Evolutionary conservation across 1,284 basidiomycete genomes (phyloP).

Genomic region (Prillingera fragicola): DNA sequence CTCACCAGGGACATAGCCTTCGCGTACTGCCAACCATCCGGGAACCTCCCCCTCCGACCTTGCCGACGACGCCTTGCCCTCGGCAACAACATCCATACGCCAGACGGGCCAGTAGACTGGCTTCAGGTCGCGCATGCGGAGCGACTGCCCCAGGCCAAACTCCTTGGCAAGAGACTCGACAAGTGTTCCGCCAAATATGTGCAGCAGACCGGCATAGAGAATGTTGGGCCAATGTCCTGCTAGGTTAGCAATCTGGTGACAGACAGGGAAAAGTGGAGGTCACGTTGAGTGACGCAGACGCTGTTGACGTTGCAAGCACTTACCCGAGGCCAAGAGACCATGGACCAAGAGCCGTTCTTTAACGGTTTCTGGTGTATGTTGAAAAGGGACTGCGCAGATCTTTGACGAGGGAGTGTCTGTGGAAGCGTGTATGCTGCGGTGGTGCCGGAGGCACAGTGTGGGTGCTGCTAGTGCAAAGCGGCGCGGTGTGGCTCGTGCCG

Average conservation of each 20-base stretch:
- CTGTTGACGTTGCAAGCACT: too few species aligned
- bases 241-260: neutral
- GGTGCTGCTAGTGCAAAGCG: too few species aligned
- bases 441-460: too few species aligned
- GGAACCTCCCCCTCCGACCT: slow-evolving; percentile 12
- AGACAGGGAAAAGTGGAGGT: neutral
- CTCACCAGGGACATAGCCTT: slow-evolving; percentile 39
- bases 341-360: slow-evolving; percentile 19
- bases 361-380: slow-evolving; percentile 20
- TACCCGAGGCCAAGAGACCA: slow-evolving; percentile 25
- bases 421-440: too few species aligned
- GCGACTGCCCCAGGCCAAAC: slow-evolving; percentile 27
- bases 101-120: slow-evolving; percentile 41
- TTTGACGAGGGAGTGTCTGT: slow-evolving; percentile 23
- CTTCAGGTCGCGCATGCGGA: slow-evolving; percentile 31
- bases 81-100: slow-evolving; percentile 33
- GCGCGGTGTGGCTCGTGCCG: too few species aligned
- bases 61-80: slow-evolving; percentile 22
- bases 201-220: slow-evolving; percentile 29
- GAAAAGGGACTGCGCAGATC: slow-evolving; percentile 30
- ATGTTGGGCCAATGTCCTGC: slow-evolving; percentile 24
- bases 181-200: slow-evolving; percentile 25
- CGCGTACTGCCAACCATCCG: slow-evolving; percentile 25
- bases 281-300: neutral
- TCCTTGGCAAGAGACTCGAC: slow-evolving; percentile 24